Base-by-base conservation (phyloP, 192 early-diverging fungal genomes). In the Piromyces sp. region DNA sequence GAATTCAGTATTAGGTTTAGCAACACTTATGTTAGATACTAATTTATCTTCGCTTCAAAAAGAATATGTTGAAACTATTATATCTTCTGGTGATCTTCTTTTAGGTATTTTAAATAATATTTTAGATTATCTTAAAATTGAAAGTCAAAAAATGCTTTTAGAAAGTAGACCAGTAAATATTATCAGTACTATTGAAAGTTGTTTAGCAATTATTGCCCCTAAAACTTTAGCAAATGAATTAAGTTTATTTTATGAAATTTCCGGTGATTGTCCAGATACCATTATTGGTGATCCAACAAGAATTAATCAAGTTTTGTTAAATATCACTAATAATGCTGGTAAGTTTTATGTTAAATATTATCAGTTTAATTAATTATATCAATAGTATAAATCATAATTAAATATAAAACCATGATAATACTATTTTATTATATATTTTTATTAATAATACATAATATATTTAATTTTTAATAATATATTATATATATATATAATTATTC, bases 71-170 rank as follows among this genome's bases (percentile, higher is more conserved):
- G 42, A 30, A 15, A 78, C 28, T 28, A 82, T 84, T 12, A 30
- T 38, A 38, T n/a, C 87, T 30, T 84, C 93, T 80, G 91, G 93
- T 13, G 92, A 93, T 80, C 92, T 90, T 80, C 86, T 95, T 33
- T 84, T 95, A 81, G 90, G 89, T 13, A 90, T 96, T 80, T 92
- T 96, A 38, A 93, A 96, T 83, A 92, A 94, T 84, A 92, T 96
- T 85, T 87, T 96, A 13, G 95, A 95, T 87, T 86, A 83, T 79
- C 58, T 37, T 30, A 85, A 86, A 68, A 33, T 85, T 78, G 40
- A 30, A 28, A 84, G 84, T 29, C 82, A 83, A 29, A 82, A 29
- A 58, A 79, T 86, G 22, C 79, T 84, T 40, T 58, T 86, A n/a
- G 81, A 85, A 19, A 17, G 33, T 13, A 79, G 51, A 13, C 37